These are phyloP conservation scores for Aspergillus fijiensis DNA, from an alignment of 2,329 filamentous ascomycete genomes.

Conservation along the genomic window DNA sequence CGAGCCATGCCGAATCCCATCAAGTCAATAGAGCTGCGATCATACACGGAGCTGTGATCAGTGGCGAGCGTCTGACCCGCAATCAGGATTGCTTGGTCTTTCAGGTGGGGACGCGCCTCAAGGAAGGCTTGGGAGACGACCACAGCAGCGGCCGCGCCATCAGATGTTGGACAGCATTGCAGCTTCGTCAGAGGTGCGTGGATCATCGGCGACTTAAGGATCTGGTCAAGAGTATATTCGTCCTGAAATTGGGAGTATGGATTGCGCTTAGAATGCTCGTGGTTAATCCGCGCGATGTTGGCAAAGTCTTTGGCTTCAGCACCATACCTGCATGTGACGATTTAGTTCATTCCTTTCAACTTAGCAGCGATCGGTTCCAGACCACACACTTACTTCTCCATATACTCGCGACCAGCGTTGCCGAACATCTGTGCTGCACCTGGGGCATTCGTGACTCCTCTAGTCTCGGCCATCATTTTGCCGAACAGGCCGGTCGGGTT, in stretches of 20 bases:
- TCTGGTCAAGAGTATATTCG: conserved; percentile 83
- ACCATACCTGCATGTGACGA: conserved; percentile 61
- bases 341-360: background rate
- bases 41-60: conserved; percentile 78
- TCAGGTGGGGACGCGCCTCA: conserved; percentile 77
- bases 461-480: conserved; percentile 78
- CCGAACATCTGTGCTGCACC: conserved; percentile 92
- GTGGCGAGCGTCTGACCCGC: conserved; percentile 87
- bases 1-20: conserved; percentile 85
- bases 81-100: conserved; percentile 78
- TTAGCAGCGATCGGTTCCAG: background rate
- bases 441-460: conserved; percentile 78
- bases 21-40: conserved; percentile 76
- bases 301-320: conserved; percentile 84
- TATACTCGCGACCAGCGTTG: conserved; percentile 90
- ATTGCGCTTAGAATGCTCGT: conserved; percentile 86
- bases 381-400: conserved; percentile 69
- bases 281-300: conserved; percentile 90
- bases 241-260: conserved; percentile 98
- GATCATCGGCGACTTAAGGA: conserved; percentile 74
- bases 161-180: conserved; percentile 97
- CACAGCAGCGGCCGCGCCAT: conserved; percentile 84
- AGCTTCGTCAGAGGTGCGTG: conserved; percentile 89
- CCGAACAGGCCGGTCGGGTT: conserved; percentile 72
- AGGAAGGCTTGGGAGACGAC: conserved; percentile 88